Conservation (phyloP, 202 grass and related monocot genomes). For the Hordeum pubiflorum region DNA sequence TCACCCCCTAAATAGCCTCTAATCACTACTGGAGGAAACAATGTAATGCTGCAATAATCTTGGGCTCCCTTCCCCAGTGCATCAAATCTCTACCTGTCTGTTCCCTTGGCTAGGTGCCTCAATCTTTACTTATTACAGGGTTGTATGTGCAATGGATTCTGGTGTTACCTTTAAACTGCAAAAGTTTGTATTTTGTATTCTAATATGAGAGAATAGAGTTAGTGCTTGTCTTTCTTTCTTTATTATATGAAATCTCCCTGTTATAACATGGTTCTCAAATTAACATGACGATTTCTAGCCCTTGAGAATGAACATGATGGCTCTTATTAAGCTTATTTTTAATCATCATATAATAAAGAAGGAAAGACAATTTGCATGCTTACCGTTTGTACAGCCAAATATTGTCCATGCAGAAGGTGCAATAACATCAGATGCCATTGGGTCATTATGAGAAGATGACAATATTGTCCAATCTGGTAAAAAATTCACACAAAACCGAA, state of each 20-base stretch:
- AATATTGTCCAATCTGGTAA: slow-evolving; percentile 79
- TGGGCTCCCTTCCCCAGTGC: neutral
- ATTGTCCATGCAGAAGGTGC: slow-evolving; percentile 94
- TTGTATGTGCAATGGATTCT: neutral
- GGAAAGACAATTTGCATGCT: neutral
- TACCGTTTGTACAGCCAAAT: slow-evolving; percentile 90
- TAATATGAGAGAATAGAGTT: neutral
- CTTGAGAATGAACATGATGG: neutral
- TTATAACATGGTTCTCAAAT: neutral
- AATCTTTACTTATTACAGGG: neutral
- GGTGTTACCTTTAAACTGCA: neutral
- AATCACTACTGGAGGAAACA: neutral
- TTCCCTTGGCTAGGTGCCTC: neutral
- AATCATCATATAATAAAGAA: neutral
- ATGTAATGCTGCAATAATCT: neutral
- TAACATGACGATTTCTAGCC: neutral
- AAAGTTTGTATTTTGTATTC: neutral
- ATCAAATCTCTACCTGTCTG: neutral
- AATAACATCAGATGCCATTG: slow-evolving; percentile 85
- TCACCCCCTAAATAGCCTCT: neutral
- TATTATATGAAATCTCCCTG: neutral
- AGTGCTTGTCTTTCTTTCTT: neutral
- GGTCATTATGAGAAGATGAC: slow-evolving; percentile 61
- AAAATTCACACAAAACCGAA: neutral
- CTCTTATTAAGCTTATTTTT: neutral